Evolutionary conservation across 108 stramenopile genomes (phyloP).

Genomic region (Cyclotella atomus): DNA sequence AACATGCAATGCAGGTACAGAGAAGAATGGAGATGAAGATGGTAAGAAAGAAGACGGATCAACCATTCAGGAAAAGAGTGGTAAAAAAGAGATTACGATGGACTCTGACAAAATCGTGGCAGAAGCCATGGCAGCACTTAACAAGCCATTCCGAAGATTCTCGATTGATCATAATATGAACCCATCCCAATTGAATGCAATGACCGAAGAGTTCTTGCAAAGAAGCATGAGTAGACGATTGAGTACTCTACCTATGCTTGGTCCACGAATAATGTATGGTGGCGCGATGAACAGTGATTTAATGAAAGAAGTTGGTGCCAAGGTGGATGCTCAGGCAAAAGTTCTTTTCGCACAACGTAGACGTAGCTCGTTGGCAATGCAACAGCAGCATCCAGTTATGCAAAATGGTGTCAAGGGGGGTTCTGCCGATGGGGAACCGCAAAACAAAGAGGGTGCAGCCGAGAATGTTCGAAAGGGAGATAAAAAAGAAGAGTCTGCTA

Average conservation of each 20-base stretch:
- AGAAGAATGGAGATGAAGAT: neutral
- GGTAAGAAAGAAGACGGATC: neutral
- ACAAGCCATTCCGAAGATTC: neutral
- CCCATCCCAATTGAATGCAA: too few relatives aligned
- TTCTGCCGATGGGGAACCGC: neutral
- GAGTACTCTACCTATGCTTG: conserved; percentile 3
- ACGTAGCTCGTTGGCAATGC: neutral
- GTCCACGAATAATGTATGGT: neutral
- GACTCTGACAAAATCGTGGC: neutral
- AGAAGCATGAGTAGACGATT: conserved; percentile 20
- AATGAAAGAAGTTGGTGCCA: neutral
- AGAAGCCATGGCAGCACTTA: conserved; percentile 5
- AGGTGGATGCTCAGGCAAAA: conserved; percentile 6
- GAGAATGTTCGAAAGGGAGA: too few relatives aligned
- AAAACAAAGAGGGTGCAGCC: too few relatives aligned
- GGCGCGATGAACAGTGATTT: neutral
- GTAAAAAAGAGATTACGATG: neutral
- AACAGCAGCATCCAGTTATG: neutral
- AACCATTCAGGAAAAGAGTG: neutral
- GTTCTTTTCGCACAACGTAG: neutral
- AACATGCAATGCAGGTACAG: neutral
- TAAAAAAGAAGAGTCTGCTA: too few relatives aligned
- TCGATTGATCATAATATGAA: too few relatives aligned
- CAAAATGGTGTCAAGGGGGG: neutral
- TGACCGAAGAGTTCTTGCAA: conserved; percentile 34